phyloP scores from a whole-genome alignment of 129 eudicot species.

The Ambrosia artemisiifolia region DNA sequence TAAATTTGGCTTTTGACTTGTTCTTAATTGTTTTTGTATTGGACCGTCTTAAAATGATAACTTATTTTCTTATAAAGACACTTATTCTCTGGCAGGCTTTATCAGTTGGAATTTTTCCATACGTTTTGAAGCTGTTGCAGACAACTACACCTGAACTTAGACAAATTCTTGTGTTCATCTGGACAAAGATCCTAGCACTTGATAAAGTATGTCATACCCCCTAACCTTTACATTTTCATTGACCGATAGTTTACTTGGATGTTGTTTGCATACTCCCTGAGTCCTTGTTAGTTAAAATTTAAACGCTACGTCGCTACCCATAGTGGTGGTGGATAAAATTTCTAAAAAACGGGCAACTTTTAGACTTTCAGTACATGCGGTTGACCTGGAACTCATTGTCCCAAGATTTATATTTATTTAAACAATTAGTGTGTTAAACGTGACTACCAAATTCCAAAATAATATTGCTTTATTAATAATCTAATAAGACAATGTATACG shows the following conservation, averaged over 20 bases:
- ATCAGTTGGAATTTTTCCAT: constrained; percentile 97
- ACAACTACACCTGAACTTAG: constrained; percentile 93
- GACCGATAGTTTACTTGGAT: not conserved
- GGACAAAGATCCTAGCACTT: constrained; percentile 98
- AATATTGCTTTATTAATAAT: not conserved
- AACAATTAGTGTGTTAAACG: no score
- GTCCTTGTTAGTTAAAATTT: no score
- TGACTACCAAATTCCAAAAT: no score
- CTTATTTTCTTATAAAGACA: not conserved
- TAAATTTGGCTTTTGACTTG: constrained; percentile 3
- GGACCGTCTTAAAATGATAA: not conserved
- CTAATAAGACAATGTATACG: not conserved
- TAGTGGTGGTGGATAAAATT: no score
- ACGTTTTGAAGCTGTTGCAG: constrained; percentile 84
- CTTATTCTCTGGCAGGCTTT: constrained; percentile 66
- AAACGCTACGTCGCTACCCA: no score
- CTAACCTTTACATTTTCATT: not conserved
- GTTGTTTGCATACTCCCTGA: not conserved
- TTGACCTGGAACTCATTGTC: no score
- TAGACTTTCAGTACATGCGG: no score
- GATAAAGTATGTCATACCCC: constrained; percentile 59
- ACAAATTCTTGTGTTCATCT: constrained; percentile 91
- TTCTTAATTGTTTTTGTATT: constrained; percentile 1
- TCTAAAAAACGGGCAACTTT: no score
- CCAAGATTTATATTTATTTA: no score